Base-by-base conservation (phyloP, 495 filamentous ascomycete genomes). In the Penicillium goetzii region DNA sequence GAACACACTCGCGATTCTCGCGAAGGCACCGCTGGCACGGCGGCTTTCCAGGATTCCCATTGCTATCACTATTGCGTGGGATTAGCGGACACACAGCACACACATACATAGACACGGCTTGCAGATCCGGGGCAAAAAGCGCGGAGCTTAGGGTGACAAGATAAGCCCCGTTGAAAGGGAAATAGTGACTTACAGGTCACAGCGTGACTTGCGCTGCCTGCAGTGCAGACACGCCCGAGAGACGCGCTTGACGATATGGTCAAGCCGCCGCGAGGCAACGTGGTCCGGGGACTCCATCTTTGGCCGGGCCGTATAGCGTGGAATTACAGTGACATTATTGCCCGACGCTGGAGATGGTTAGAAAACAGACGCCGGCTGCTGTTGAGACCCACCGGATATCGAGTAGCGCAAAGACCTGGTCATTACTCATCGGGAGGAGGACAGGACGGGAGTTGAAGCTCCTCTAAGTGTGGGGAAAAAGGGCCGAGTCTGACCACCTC, bases 161-260 rank as follows among this genome's bases (percentile, higher is more conserved):
- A 38, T 34, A 21, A 33, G 26, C 26, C 26, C 26, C 12, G 26
- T 15, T 32, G n/a, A 3, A 10, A 25, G 1, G 40, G 49, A 61
- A 30, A 4, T 43, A 30, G 23, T 15, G 33, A 79, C 80, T 69
- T 83, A 88, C 83, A 89, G 74, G 71, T 88, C 85, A 76, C 86
- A 89, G 64, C 83, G 83, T 9, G 82, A 85, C 70, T 89, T 89
- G 63, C 86, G 76, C 74, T 85, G 85, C 52, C 86, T 68, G 69
- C 86, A 89, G 62, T 85, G 81, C 61, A 88, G 69, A 74, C 86
- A 89, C 14, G 86, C 86, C 53, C 85, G 77, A 33, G 86, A 86
- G 2, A 86, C 85, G 56, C 86, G 79, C 76, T 86, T 88, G 64
- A 78, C 78, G 64, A 72, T 54, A 25, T 71, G 68, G 60, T 73